Evolutionary conservation across 192 early-diverging fungal genomes (phyloP).

Genomic region (Borealophlyctis nickersoniae): DNA sequence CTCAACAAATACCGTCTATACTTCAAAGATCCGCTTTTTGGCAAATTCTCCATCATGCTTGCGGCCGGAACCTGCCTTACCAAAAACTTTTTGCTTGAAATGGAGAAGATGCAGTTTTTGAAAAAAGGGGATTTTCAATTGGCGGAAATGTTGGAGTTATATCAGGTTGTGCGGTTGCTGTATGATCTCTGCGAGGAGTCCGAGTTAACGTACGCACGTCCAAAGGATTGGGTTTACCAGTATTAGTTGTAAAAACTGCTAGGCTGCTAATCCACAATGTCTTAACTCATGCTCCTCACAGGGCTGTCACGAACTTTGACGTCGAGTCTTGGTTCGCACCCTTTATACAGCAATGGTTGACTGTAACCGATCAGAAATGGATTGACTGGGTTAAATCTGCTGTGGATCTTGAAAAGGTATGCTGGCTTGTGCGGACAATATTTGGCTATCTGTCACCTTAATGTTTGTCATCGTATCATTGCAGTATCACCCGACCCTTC

Average conservation of each 20-base stretch:
- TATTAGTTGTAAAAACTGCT: too few species aligned
- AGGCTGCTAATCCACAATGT: too few species aligned
- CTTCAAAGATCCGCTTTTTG: constrained; percentile 31
- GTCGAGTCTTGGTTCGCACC: constrained; percentile 70
- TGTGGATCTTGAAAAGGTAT: constrained; percentile 65
- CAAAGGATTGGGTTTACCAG: too few species aligned
- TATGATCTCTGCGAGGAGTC: constrained; percentile 30
- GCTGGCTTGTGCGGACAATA: not conserved
- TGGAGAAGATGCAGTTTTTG: constrained; percentile 34
- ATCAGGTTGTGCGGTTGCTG: constrained; percentile 27
- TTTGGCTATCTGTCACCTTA: too few species aligned
- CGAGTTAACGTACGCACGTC: constrained; percentile 21
- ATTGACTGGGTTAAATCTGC: constrained; percentile 68
- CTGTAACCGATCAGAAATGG: constrained; percentile 59
- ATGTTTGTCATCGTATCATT: too few species aligned
- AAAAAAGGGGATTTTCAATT: constrained; percentile 20
- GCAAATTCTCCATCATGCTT: constrained; percentile 7
- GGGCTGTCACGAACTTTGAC: constrained; percentile 53
- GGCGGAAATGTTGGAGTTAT: constrained; percentile 38
- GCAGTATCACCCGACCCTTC: constrained; percentile 45
- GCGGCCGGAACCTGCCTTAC: constrained; percentile 38
- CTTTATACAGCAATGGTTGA: constrained; percentile 65
- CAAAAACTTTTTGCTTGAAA: constrained; percentile 32
- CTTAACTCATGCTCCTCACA: too few species aligned
- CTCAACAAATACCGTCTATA: constrained; percentile 24